Base-by-base conservation (phyloP, 768 basidiomycete species). In the Auricularia sp. region DNA sequence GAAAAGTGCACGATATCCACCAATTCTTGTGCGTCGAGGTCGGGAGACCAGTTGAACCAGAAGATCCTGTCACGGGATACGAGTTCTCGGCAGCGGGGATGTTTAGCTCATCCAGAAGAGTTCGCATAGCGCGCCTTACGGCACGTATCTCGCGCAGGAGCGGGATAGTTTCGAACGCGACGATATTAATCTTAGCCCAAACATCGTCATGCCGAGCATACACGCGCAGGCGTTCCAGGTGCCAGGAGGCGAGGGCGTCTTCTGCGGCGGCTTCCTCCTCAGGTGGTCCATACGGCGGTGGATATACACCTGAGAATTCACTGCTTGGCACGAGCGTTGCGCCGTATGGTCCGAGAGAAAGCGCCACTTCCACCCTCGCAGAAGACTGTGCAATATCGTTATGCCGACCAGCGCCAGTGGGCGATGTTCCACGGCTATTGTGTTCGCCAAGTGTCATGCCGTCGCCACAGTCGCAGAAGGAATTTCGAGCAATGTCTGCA, bases 131-230 rank as follows among this genome's bases (percentile, higher is more conserved):
- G 11, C 74, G 74, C 61, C 88, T 77, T 66, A 92, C 85, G 14
- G 87, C 88, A 23, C 71, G 72, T 3, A 88, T 78, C 72, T 93
- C 91, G 42, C 84, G 75, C 7, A 80, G 70, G 3, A 91, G 76
- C 0, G 91, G 88, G 3, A 92, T 75, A 0, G 90, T 92, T 77
- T 93, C 91, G 71, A 93, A 92, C 11, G 86, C 87, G 61, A 92
- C 67, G 65, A 78, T 81, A 64, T 88, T 85, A 62, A 92, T 74
- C 11, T 70, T 70, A 43, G 71, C 67, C 88, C 89, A 92, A 1
- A 76, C 72, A 35, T 77, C 74, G 3, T 70, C 64, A 64, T 87
- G 78, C 6, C 73, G 70, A 1, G 83, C 77, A 70, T 84, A 87
- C 3, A 83, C 74, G 51, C 75, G 68, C 42, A 92, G 77, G 6